phyloP scores from a whole-genome alignment of 805 yeast genomes.

The Pichia scutulata region DNA sequence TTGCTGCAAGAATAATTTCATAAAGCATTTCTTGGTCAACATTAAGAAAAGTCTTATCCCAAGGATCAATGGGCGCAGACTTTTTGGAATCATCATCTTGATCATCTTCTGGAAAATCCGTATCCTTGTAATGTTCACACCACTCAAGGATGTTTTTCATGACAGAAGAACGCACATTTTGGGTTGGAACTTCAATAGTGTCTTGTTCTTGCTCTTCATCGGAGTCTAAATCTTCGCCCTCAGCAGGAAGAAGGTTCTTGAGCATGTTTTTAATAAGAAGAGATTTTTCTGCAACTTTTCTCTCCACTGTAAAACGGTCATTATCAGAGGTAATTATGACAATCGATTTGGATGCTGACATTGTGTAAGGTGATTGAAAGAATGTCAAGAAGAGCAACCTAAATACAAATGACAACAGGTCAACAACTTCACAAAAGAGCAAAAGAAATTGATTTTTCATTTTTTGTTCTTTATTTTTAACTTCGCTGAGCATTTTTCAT shows the following conservation, averaged over 20 bases:
- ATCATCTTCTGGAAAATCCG: slow-evolving; percentile 64
- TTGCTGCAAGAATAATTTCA: slow-evolving; percentile 76
- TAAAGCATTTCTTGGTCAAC: slow-evolving; percentile 90
- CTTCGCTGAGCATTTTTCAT: neutral
- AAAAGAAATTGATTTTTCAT: neutral
- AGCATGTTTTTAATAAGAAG: slow-evolving; percentile 80
- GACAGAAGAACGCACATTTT: slow-evolving; percentile 82
- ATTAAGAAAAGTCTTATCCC: slow-evolving; percentile 91
- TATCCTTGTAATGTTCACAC: slow-evolving; percentile 91
- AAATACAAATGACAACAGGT: neutral
- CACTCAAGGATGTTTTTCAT: slow-evolving; percentile 89
- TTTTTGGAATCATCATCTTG: slow-evolving; percentile 80
- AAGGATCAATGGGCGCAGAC: slow-evolving; percentile 86
- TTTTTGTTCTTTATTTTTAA: too few species aligned
- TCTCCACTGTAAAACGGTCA: slow-evolving; percentile 68
- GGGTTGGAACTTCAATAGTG: slow-evolving; percentile 72
- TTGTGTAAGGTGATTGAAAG: neutral
- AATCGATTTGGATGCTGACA: slow-evolving; percentile 23
- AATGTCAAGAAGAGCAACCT: neutral
- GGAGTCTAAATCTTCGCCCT: slow-evolving; percentile 28
- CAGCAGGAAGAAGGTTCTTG: slow-evolving; percentile 46
- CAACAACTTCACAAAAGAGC: neutral
- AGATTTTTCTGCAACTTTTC: slow-evolving; percentile 80
- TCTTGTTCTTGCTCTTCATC: slow-evolving; percentile 30
- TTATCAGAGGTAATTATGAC: slow-evolving; percentile 69